Evolutionary conservation across 108 stramenopile genomes (phyloP).

Genomic region (Craspedostauros australis): DNA sequence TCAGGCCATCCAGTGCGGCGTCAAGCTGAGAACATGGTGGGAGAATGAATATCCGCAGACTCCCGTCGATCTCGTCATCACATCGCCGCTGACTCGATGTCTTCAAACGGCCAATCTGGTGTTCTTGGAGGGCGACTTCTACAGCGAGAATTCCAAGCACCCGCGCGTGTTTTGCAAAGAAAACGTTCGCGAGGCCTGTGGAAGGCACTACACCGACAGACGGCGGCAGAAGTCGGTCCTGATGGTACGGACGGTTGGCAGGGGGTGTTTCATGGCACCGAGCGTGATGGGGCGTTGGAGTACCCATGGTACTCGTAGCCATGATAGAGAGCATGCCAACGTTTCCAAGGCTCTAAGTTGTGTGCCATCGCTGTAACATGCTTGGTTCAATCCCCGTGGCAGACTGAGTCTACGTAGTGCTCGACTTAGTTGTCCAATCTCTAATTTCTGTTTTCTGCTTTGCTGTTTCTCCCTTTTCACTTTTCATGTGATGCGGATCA

Average conservation of each 20-base stretch:
- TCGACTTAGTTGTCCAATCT: no score
- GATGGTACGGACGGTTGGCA: constrained; percentile 42
- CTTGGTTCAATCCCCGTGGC: no score
- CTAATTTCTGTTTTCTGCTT: no score
- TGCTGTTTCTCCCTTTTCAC: no score
- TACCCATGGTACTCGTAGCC: no score
- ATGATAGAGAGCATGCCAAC: no score
- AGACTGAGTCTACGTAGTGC: no score
- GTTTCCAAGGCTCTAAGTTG: no score
- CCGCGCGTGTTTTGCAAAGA: constrained; percentile 43
- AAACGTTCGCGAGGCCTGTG: constrained; percentile 64
- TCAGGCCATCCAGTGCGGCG: constrained; percentile 35
- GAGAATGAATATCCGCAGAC: neutral
- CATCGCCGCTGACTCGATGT: constrained; percentile 63
- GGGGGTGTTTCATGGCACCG: no score
- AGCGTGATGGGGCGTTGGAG: no score
- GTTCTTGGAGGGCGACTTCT: constrained; percentile 45
- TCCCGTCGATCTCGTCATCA: constrained; percentile 32
- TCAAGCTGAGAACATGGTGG: constrained; percentile 23
- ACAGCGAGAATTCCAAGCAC: constrained; percentile 2
- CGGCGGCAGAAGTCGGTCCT: constrained; percentile 29
- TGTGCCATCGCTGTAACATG: no score
- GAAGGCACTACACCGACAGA: constrained; percentile 63
- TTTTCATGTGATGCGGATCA: no score
- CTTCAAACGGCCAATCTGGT: constrained; percentile 60